A percentile compares a stretch with the other conserved stretches of the same genome.
Evolutionary conservation across 2,329 filamentous ascomycete species (phyloP).

Genomic region (Ophiostoma sp.): DNA sequence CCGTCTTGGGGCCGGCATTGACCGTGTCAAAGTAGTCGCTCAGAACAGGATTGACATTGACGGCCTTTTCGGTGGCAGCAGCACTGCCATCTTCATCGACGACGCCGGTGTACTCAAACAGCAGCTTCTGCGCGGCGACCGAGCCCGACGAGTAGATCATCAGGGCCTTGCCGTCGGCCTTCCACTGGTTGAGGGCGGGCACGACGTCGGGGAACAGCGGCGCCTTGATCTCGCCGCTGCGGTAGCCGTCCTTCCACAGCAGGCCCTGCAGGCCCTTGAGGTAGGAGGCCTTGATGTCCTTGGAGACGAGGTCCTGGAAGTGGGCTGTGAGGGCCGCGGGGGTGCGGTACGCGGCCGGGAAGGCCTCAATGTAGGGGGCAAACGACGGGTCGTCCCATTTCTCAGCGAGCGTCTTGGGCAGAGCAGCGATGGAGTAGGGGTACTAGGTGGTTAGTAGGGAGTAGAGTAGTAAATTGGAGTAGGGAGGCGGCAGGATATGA

Average conservation of each 20-base stretch:
- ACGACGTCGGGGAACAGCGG: constrained; percentile 71
- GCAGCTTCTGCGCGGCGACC: constrained; percentile 71
- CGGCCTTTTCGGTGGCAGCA: neutral
- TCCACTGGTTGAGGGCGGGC: constrained; percentile 57
- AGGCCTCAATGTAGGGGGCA: constrained; percentile 62
- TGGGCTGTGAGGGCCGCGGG: constrained; percentile 59
- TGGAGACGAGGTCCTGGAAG: constrained; percentile 63
- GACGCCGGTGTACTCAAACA: constrained; percentile 63
- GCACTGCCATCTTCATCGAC: neutral
- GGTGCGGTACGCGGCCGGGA: constrained; percentile 60
- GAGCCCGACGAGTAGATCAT: constrained; percentile 81
- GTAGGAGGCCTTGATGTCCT: constrained; percentile 70
- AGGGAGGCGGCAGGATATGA: neutral
- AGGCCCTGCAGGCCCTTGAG: constrained; percentile 76
- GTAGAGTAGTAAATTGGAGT: neutral
- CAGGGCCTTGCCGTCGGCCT: constrained; percentile 49
- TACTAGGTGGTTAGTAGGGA: constrained; percentile 48
- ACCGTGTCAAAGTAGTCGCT: constrained; percentile 72
- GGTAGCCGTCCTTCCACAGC: constrained; percentile 71
- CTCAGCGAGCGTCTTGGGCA: constrained; percentile 57
- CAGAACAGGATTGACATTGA: constrained; percentile 54
- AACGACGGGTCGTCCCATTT: constrained; percentile 65
- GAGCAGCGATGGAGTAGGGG: constrained; percentile 65
- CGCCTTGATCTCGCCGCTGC: constrained; percentile 61
- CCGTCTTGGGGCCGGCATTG: constrained; percentile 70